A percentile compares a stretch with the other conserved stretches of the same genome.
Evolutionary conservation across 352 stramenopile species (phyloP).

Genomic region (Peronospora belbahrii): DNA sequence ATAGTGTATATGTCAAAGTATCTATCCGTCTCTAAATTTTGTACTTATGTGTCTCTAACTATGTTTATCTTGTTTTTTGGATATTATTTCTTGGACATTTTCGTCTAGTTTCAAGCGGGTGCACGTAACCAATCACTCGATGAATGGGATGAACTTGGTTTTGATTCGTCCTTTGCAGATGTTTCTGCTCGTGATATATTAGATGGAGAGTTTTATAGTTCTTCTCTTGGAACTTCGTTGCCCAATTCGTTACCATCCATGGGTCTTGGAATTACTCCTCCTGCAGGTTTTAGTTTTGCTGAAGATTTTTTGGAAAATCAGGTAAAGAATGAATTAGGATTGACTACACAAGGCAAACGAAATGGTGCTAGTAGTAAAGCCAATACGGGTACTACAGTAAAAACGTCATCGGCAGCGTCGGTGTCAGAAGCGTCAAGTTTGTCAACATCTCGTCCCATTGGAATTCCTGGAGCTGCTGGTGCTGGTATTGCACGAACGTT

Average conservation of each 20-base stretch:
- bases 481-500: slow-evolving; percentile 33
- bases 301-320: slow-evolving; percentile 81
- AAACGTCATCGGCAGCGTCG: slow-evolving; percentile 8
- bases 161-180: slow-evolving; percentile 74
- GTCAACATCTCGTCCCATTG: slow-evolving; percentile 71
- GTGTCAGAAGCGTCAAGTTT: slow-evolving; percentile 26
- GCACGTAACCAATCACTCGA: slow-evolving; percentile 68
- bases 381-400: not conserved
- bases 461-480: slow-evolving; percentile 57
- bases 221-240: slow-evolving; percentile 73
- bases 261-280: slow-evolving; percentile 77
- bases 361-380: slow-evolving; percentile 10
- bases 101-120: slow-evolving; percentile 43
- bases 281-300: slow-evolving; percentile 75
- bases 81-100: not conserved
- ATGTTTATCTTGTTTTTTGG: not conserved
- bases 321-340: slow-evolving; percentile 40
- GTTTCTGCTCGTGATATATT: slow-evolving; percentile 71
- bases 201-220: slow-evolving; percentile 75
- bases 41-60: no score
- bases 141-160: slow-evolving; percentile 83
- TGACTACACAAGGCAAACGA: slow-evolving; percentile 35
- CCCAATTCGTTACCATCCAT: slow-evolving; percentile 84
- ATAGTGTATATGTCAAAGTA: no score
- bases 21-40: no score